Evolutionary conservation across 148 eudicot genomes (phyloP).

Genomic region (Dianthus caryophyllus): DNA sequence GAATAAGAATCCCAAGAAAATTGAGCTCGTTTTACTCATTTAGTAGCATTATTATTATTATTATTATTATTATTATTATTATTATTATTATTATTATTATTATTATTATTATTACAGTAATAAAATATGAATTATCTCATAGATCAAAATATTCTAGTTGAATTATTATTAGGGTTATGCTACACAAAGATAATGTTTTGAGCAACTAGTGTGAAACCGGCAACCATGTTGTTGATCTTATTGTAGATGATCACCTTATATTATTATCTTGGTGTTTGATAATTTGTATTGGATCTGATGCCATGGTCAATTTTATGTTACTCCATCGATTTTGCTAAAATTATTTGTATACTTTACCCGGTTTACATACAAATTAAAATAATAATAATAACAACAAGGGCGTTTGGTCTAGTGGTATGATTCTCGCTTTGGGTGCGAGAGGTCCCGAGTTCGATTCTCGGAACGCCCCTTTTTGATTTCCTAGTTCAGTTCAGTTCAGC

Average conservation of each 20-base stretch:
- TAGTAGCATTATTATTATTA: background rate
- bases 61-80: too few species aligned
- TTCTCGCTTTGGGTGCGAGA: conserved; percentile 45
- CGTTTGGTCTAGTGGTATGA: conserved; percentile 48
- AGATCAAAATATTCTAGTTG: conserved; percentile 16
- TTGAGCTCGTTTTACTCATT: conserved; percentile 25
- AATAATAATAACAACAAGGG: too few species aligned
- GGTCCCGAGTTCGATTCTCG: conserved; percentile 48
- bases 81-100: too few species aligned
- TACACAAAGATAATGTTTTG: background rate
- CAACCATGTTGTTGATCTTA: background rate
- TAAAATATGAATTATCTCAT: background rate
- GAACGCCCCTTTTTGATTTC: conserved; percentile 41
- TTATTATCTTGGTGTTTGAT: background rate
- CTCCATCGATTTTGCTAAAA: too few species aligned
- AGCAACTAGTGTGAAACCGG: background rate
- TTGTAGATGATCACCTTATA: background rate
- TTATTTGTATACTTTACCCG: too few species aligned
- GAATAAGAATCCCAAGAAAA: conserved; percentile 17
- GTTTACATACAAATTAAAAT: too few species aligned
- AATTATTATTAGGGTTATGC: background rate
- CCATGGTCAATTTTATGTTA: background rate
- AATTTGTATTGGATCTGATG: background rate
- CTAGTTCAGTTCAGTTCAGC: too few species aligned
- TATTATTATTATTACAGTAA: too few species aligned